Evolutionary conservation across 495 filamentous ascomycete species (phyloP).

Genomic region (Penicillium silybi): DNA sequence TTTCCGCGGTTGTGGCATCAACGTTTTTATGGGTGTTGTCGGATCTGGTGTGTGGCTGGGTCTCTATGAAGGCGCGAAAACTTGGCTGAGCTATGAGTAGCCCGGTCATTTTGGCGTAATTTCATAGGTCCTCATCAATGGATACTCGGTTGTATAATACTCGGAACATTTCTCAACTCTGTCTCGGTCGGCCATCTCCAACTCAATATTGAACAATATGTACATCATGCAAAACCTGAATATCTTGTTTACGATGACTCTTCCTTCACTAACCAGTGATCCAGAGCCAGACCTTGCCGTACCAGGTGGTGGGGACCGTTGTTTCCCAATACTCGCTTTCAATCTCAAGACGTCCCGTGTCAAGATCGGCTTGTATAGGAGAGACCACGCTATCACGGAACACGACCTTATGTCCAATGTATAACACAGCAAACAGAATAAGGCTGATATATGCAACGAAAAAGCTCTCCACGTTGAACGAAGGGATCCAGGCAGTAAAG

Average conservation of each 20-base stretch:
- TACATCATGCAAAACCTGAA: not conserved
- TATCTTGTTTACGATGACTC: not conserved
- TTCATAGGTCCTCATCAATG: too few relatives aligned
- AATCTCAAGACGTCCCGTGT: conserved; percentile 23
- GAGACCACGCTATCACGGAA: conserved; percentile 25
- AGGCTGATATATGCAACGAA: conserved; percentile 51
- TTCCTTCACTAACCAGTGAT: conserved; percentile 1
- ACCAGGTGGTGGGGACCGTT: conserved; percentile 8
- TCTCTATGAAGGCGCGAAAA: not conserved
- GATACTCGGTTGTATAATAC: not conserved
- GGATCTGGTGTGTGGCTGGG: not conserved
- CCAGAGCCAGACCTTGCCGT: conserved; percentile 6
- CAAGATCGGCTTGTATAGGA: conserved; percentile 29
- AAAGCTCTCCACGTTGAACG: conserved; percentile 47
- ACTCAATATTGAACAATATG: not conserved
- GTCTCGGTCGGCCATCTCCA: not conserved
- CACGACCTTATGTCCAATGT: conserved; percentile 45
- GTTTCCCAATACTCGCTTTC: conserved; percentile 9
- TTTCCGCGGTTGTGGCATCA: not conserved
- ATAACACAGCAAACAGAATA: conserved; percentile 50
- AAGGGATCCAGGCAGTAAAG: conserved; percentile 55
- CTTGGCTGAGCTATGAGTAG: not conserved
- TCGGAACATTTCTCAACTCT: not conserved
- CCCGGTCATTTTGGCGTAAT: not conserved
- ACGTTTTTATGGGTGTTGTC: not conserved